A percentile compares a stretch with the other conserved stretches of the same genome.
Conservation (phyloP, 805 yeast species). For the Ogataea neopini region DNA sequence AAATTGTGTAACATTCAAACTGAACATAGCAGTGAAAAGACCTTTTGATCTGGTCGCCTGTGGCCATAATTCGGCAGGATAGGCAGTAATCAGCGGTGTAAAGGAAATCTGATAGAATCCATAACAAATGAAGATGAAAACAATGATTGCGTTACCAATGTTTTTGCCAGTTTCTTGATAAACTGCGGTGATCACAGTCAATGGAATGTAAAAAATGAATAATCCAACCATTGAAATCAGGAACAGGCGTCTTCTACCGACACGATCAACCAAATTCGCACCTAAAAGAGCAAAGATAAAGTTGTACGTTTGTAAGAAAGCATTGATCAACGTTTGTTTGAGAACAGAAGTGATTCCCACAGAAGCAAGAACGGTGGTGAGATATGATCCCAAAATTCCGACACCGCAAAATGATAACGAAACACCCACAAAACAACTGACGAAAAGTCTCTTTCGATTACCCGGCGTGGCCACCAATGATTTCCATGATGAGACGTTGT, state of each 20-base stretch:
- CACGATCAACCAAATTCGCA: constrained; percentile 31
- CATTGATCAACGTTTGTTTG: constrained; percentile 51
- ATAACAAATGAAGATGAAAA: constrained; percentile 30
- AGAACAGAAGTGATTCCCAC: constrained; percentile 52
- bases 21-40: constrained; percentile 42
- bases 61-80: constrained; percentile 50
- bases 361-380: constrained; percentile 45
- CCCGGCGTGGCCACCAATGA: constrained; percentile 35
- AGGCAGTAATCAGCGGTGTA: constrained; percentile 47
- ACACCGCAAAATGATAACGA: constrained; percentile 46
- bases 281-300: constrained; percentile 35
- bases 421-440: constrained; percentile 32
- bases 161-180: constrained; percentile 10
- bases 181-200: constrained; percentile 48
- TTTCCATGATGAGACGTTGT: constrained; percentile 36
- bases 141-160: constrained; percentile 22
- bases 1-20: constrained; percentile 17
- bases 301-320: constrained; percentile 49
- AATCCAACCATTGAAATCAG: constrained; percentile 37
- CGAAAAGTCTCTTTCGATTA: constrained; percentile 40
- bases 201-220: constrained; percentile 40
- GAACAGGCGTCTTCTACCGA: constrained; percentile 41
- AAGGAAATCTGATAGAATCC: constrained; percentile 43
- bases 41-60: constrained; percentile 60
- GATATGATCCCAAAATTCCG: constrained; percentile 47